Percentiles rank a stretch among this genome's conserved stretches.
phyloP scores from a whole-genome alignment of 306 rosid species.

The Glycine latifolia region DNA sequence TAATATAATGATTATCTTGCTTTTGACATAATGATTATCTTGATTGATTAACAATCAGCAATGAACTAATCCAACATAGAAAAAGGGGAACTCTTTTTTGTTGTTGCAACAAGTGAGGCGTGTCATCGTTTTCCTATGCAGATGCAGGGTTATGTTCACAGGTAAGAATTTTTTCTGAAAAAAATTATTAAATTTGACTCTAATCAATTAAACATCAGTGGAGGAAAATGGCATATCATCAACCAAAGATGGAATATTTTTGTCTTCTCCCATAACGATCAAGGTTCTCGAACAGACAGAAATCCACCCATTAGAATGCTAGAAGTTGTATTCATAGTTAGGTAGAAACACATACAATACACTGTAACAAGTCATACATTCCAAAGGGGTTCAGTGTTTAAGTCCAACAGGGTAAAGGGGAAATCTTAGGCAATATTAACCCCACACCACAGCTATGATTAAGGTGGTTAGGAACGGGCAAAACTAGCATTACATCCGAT shows the following conservation, averaged over 20 bases:
- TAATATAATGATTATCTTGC: slow-evolving; percentile 6
- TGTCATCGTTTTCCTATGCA: background rate
- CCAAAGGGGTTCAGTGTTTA: slow-evolving; percentile 9
- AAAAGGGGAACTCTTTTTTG: background rate
- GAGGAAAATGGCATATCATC: background rate
- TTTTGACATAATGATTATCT: background rate
- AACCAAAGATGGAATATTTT: no score
- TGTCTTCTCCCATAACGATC: background rate
- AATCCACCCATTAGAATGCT: background rate
- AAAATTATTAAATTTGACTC: background rate
- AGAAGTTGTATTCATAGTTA: background rate
- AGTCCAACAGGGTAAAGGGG: slow-evolving; percentile 11
- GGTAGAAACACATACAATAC: slow-evolving; percentile 1
- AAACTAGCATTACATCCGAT: slow-evolving; percentile 15
- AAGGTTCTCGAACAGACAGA: background rate
- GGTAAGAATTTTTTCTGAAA: background rate
- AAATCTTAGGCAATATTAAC: slow-evolving; percentile 1
- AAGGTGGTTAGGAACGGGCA: no score
- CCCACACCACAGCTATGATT: background rate
- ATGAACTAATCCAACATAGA: background rate
- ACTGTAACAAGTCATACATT: slow-evolving; percentile 33
- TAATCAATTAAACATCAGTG: background rate
- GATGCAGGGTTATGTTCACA: background rate
- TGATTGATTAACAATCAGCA: background rate
- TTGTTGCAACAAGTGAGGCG: background rate